These are phyloP conservation scores for Fusarium nematophilum DNA, from an alignment of 2,329 filamentous ascomycete genomes.

Conservation along the genomic window DNA sequence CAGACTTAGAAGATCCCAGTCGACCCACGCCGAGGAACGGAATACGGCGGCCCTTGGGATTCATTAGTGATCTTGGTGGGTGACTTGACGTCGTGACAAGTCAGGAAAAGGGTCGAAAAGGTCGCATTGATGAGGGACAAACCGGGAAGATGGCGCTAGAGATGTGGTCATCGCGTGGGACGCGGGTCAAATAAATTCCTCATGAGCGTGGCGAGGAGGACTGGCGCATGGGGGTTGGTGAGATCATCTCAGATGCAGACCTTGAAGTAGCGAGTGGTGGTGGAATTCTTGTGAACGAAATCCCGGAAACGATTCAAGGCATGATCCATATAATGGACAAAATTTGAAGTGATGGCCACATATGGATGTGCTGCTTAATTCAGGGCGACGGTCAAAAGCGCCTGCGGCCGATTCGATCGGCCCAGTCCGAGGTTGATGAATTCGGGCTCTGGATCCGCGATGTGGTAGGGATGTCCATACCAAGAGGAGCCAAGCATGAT, in stretches of 20 bases:
- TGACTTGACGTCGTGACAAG: conserved; percentile 33
- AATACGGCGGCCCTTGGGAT: conserved; percentile 28
- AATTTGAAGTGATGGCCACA: too few species aligned
- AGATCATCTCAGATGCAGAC: not conserved
- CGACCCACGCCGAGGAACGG: conserved; percentile 43
- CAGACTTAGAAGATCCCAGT: conserved; percentile 30
- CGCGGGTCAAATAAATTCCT: conserved; percentile 27
- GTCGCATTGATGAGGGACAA: conserved; percentile 36
- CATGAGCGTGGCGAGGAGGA: conserved; percentile 11
- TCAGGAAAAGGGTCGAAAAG: conserved; percentile 14
- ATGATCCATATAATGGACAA: too few species aligned
- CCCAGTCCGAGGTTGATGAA: not conserved
- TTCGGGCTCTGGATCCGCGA: not conserved
- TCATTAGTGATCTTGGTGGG: conserved; percentile 28
- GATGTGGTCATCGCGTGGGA: conserved; percentile 16
- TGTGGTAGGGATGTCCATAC: conserved; percentile 3
- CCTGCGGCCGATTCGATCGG: not conserved
- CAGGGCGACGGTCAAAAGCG: too few species aligned
- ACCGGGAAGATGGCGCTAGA: conserved; percentile 35
- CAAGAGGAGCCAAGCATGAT: conserved; percentile 1
- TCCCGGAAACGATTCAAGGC: too few species aligned
- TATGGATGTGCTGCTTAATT: too few species aligned
- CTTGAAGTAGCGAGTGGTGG: not conserved
- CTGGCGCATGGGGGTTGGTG: not conserved
- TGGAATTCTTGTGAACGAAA: too few species aligned